Conservation (phyloP, 768 basidiomycete species). For the Boletellus emodensis region DNA sequence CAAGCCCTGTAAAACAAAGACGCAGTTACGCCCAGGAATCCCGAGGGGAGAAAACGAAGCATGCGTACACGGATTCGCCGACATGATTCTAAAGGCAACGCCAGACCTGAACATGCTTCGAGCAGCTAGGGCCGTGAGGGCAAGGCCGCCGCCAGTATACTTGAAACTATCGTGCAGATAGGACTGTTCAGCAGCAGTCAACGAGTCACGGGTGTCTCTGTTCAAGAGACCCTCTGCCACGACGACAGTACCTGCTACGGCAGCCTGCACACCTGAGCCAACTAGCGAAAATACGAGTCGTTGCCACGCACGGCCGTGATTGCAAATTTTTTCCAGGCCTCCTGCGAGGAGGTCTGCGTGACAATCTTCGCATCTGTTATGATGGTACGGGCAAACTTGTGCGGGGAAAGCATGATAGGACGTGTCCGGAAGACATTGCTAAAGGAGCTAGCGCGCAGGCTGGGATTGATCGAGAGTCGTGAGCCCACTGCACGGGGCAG, state of each 20-base stretch:
- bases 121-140: slow-evolving; percentile 73
- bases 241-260: slow-evolving; percentile 68
- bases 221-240: slow-evolving; percentile 65
- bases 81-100: slow-evolving; percentile 68
- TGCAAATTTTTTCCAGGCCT: slow-evolving; percentile 47
- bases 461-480: slow-evolving; percentile 24
- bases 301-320: slow-evolving; percentile 47
- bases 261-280: slow-evolving; percentile 42
- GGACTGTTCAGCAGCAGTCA: slow-evolving; percentile 58
- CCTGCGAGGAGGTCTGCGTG: slow-evolving; percentile 35
- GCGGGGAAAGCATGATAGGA: slow-evolving; percentile 20
- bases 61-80: slow-evolving; percentile 72
- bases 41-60: background rate
- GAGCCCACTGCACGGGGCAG: slow-evolving; percentile 19
- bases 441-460: slow-evolving; percentile 8
- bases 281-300: background rate
- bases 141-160: slow-evolving; percentile 79
- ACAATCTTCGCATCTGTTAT: slow-evolving; percentile 43
- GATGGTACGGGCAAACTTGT: slow-evolving; percentile 41
- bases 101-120: slow-evolving; percentile 72
- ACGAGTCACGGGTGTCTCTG: slow-evolving; percentile 69
- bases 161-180: slow-evolving; percentile 76
- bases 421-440: slow-evolving; percentile 30
- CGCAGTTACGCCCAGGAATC: background rate
- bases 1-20: slow-evolving; percentile 50